Conservation (phyloP, 352 stramenopile species). For the Globisporangium irregulare region DNA sequence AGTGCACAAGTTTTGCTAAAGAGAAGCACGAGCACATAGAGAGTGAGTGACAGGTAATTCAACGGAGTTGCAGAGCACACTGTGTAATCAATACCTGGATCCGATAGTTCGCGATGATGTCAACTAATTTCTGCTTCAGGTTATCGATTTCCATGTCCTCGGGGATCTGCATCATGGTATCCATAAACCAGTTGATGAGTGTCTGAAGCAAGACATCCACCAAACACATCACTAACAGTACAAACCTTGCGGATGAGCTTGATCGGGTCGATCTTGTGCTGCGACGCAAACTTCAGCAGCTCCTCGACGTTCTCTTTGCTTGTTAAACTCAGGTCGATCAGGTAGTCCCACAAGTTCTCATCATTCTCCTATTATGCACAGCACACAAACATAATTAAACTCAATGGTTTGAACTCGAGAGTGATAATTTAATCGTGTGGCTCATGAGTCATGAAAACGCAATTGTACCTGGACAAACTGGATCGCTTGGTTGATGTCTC, state of each 20-base stretch:
- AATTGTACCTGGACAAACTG: slow-evolving; percentile 65
- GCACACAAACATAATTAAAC: neutral
- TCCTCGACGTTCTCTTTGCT: slow-evolving; percentile 76
- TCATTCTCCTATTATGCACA: slow-evolving; percentile 48
- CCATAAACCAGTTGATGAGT: neutral
- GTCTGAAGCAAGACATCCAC: neutral
- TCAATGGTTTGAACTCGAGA: neutral
- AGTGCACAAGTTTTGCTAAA: slow-evolving; percentile 75
- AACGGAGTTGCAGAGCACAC: neutral
- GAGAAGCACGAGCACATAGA: neutral
- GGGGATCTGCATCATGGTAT: slow-evolving; percentile 46
- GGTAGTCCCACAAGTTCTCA: slow-evolving; percentile 74
- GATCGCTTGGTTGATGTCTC: slow-evolving; percentile 80
- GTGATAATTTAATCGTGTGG: neutral
- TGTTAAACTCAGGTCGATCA: slow-evolving; percentile 78
- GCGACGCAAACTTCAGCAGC: slow-evolving; percentile 61
- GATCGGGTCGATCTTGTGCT: slow-evolving; percentile 85
- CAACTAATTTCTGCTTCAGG: slow-evolving; percentile 76
- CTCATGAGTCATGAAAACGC: neutral
- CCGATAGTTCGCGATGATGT: slow-evolving; percentile 79
- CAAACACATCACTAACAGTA: neutral
- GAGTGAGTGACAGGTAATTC: neutral
- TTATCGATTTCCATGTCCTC: slow-evolving; percentile 81
- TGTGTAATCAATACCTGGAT: slow-evolving; percentile 54
- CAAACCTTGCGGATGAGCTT: slow-evolving; percentile 80